Conservation (phyloP, 176 grass and related monocot species). For the Oryza officinalis region DNA sequence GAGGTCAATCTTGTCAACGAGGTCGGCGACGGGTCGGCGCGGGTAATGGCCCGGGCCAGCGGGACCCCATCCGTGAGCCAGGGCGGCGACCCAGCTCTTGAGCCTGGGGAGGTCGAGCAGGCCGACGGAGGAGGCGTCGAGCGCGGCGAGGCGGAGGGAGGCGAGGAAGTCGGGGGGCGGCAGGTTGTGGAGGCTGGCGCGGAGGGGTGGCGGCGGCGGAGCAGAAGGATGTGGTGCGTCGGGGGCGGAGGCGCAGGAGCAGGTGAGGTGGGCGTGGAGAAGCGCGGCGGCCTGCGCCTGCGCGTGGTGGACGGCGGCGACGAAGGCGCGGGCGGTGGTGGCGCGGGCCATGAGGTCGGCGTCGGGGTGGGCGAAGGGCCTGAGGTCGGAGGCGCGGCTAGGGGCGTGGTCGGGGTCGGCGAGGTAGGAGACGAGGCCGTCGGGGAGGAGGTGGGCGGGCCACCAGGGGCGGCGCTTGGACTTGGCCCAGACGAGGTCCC, state of each 20-base stretch:
- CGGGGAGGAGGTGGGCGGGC: conserved; percentile 34
- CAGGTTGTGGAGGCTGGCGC: conserved; percentile 31
- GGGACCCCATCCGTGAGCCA: conserved; percentile 44
- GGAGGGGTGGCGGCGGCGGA: background rate
- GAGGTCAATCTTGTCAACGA: conserved; percentile 80
- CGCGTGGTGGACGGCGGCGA: conserved; percentile 30
- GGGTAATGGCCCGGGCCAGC: conserved; percentile 38
- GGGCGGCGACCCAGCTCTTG: conserved; percentile 53
- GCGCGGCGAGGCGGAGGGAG: conserved; percentile 40
- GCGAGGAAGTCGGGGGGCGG: conserved; percentile 51
- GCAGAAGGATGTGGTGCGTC: background rate
- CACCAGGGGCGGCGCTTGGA: conserved; percentile 51
- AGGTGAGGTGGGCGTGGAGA: conserved; percentile 36
- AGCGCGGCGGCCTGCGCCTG: background rate
- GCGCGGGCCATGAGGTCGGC: conserved; percentile 29
- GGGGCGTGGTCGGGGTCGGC: background rate
- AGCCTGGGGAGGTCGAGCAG: conserved; percentile 50
- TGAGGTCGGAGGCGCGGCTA: conserved; percentile 21
- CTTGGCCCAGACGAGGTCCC: conserved; percentile 74
- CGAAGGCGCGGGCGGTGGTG: conserved; percentile 22
- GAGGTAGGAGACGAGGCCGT: conserved; percentile 31
- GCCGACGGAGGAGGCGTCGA: conserved; percentile 25
- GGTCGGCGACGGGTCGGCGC: conserved; percentile 38
- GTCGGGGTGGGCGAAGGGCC: conserved; percentile 31
- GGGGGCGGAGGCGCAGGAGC: conserved; percentile 13